phyloP scores from a whole-genome alignment of 2,329 filamentous ascomycete species.

The Pseudopyrenochaeta lycopersici region DNA sequence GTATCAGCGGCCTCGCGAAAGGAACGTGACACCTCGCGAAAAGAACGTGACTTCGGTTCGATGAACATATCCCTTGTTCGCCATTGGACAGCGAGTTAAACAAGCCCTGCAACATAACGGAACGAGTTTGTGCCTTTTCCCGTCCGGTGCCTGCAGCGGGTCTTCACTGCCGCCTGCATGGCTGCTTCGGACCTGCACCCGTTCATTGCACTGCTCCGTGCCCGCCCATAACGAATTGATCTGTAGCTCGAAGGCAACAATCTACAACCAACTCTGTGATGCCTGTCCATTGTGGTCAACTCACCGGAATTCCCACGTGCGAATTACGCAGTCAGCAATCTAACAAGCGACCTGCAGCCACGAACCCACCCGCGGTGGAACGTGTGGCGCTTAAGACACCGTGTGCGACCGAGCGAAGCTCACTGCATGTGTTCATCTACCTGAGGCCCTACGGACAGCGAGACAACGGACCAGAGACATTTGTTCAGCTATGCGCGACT shows the following conservation, averaged over 20 bases:
- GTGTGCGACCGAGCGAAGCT: conserved; percentile 2
- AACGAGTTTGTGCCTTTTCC: conserved; percentile 1
- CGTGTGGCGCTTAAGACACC: conserved; percentile 4
- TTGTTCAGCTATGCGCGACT: neutral
- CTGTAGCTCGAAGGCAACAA: conserved; percentile 3
- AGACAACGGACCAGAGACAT: neutral
- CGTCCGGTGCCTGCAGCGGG: conserved; percentile 2
- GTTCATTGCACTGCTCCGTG: conserved; percentile 15
- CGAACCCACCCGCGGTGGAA: neutral
- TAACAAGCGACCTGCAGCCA: conserved; percentile 6
- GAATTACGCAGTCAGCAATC: conserved; percentile 10
- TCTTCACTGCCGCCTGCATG: conserved; percentile 3
- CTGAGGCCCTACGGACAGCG: conserved; percentile 6
- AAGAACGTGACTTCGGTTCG: neutral
- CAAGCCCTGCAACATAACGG: conserved; percentile 3
- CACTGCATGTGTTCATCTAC: conserved; percentile 3
- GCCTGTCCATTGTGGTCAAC: neutral
- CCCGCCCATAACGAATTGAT: conserved; percentile 8
- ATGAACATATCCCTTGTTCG: conserved; percentile 4
- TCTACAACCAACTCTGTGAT: conserved; percentile 7
- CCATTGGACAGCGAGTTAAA: conserved; percentile 11
- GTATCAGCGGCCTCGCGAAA: neutral
- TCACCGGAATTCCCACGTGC: conserved; percentile 9
- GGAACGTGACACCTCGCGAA: neutral
- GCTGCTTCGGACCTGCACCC: neutral